Evolutionary conservation across 805 yeast species (phyloP).

Genomic region (Sugiyamaella marilandica): DNA sequence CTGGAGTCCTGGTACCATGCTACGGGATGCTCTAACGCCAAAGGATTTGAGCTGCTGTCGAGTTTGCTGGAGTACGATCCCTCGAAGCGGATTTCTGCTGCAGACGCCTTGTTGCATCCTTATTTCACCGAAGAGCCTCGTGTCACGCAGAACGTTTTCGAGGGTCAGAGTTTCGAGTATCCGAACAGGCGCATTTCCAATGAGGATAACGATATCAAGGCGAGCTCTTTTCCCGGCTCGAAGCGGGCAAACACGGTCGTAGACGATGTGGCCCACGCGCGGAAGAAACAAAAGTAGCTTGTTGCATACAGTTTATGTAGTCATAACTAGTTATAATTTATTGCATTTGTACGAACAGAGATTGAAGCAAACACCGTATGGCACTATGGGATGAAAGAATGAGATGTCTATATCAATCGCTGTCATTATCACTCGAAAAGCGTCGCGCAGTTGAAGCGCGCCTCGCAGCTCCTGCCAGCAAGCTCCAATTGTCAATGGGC

Average conservation of each 20-base stretch:
- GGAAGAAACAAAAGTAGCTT: slow-evolving; percentile 25
- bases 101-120: slow-evolving; percentile 66
- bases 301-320: no score
- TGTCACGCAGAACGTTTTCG: slow-evolving; percentile 74
- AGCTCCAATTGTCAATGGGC: no score
- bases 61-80: slow-evolving; percentile 81
- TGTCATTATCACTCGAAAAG: no score
- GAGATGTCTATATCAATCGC: no score
- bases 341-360: no score
- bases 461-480: no score
- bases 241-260: slow-evolving; percentile 29
- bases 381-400: no score
- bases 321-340: no score
- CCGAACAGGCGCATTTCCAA: slow-evolving; percentile 84
- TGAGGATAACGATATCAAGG: slow-evolving; percentile 73
- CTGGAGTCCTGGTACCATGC: slow-evolving; percentile 81
- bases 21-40: slow-evolving; percentile 67
- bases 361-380: no score
- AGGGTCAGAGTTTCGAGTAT: slow-evolving; percentile 64
- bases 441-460: no score
- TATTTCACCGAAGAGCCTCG: slow-evolving; percentile 70
- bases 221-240: slow-evolving; percentile 31
- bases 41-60: slow-evolving; percentile 60
- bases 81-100: slow-evolving; percentile 68
- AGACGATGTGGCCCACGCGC: slow-evolving; percentile 18